Conservation (phyloP, 106 monocot species). For the Dendrobium huoshanense region DNA sequence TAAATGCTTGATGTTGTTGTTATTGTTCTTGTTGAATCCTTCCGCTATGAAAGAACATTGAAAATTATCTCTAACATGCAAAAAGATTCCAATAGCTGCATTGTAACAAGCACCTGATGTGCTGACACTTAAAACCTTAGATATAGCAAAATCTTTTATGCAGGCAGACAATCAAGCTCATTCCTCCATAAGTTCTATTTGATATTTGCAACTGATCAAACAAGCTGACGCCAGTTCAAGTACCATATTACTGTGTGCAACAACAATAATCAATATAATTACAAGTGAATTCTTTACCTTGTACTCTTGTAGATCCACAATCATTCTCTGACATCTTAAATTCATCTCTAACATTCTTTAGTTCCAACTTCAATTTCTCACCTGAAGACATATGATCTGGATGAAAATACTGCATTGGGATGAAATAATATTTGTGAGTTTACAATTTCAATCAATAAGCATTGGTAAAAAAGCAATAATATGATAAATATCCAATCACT, state of each 20-base stretch:
- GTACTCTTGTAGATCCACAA: conserved; percentile 95
- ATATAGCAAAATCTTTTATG: neutral
- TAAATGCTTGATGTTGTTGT: too few relatives aligned
- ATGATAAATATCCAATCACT: neutral
- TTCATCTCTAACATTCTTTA: conserved; percentile 82
- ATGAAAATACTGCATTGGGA: conserved; percentile 66
- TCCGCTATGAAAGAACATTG: neutral
- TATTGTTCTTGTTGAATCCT: too few relatives aligned
- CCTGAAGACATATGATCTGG: conserved; percentile 89
- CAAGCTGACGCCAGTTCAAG: neutral
- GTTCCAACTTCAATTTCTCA: conserved; percentile 87
- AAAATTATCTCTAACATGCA: neutral
- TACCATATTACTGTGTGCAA: neutral
- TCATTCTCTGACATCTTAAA: conserved; percentile 95
- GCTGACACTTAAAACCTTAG: neutral
- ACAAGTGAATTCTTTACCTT: conserved; percentile 33
- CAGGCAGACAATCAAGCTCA: neutral
- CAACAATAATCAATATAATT: neutral
- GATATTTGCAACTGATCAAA: neutral
- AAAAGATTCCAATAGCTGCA: neutral
- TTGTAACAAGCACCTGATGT: neutral
- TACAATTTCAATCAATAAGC: neutral
- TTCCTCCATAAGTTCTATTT: neutral
- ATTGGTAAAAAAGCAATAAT: neutral
- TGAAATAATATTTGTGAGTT: neutral